phyloP scores from a whole-genome alignment of 495 filamentous ascomycete genomes.

The Xylaria cubensis region DNA sequence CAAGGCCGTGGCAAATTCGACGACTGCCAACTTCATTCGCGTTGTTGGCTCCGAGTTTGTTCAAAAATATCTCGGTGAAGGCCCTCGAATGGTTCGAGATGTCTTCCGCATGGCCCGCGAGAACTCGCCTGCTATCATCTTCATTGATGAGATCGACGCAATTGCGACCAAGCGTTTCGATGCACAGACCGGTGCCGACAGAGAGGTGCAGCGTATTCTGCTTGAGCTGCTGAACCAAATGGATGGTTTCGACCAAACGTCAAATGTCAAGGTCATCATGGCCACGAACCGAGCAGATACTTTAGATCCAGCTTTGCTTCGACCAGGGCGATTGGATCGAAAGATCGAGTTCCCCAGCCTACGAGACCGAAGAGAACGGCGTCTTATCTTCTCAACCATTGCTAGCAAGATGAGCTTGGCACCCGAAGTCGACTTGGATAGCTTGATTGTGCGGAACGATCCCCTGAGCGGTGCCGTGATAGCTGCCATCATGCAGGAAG shows the following conservation, averaged over 20 bases:
- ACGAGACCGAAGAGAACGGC: slow-evolving; percentile 88
- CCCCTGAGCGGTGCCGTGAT: slow-evolving; percentile 94
- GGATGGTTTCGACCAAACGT: slow-evolving; percentile 98
- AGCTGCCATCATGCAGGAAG: slow-evolving; percentile 99
- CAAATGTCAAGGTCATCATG: slow-evolving; percentile 99
- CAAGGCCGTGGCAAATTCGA: slow-evolving; percentile 97
- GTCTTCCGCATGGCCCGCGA: slow-evolving; percentile 99
- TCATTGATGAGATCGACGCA: slow-evolving; percentile 99
- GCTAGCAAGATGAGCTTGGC: slow-evolving; percentile 95
- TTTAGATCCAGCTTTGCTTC: slow-evolving; percentile 89
- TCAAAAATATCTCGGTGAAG: slow-evolving; percentile 97
- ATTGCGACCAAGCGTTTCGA: slow-evolving; percentile 99
- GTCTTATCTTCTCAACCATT: slow-evolving; percentile 95
- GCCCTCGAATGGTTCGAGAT: slow-evolving; percentile 97
- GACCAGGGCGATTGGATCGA: slow-evolving; percentile 92
- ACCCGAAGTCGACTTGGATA: slow-evolving; percentile 95
- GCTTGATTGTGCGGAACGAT: slow-evolving; percentile 94
- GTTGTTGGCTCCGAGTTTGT: slow-evolving; percentile 98
- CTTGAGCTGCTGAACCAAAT: slow-evolving; percentile 98
- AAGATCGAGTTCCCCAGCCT: slow-evolving; percentile 98
- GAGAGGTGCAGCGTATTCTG: slow-evolving; percentile 97
- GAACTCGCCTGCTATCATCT: slow-evolving; percentile 97
- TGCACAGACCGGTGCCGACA: slow-evolving; percentile 94
- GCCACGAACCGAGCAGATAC: slow-evolving; percentile 98
- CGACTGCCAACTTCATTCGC: slow-evolving; percentile 97